Evolutionary conservation across 2,329 filamentous ascomycete genomes (phyloP).

Genomic region (Trichoderma gracile): DNA sequence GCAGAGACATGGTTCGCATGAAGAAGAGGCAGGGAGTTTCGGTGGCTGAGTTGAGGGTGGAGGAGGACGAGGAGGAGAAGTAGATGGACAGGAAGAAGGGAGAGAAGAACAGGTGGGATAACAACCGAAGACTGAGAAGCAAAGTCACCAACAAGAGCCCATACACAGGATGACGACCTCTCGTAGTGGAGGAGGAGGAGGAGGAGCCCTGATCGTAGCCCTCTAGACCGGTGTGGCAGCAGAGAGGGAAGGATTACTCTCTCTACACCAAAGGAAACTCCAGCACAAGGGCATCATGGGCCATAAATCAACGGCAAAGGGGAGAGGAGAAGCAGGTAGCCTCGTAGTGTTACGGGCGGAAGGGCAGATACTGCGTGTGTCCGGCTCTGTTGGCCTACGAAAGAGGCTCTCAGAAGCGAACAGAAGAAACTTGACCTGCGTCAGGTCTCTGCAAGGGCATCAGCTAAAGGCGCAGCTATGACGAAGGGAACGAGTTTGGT

Average conservation of each 20-base stretch:
- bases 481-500: background rate
- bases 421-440: background rate
- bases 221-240: conserved; percentile 15
- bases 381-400: background rate
- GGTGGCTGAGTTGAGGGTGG: background rate
- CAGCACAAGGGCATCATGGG: background rate
- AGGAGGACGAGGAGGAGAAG: conserved; percentile 2
- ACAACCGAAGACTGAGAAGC: too few species aligned
- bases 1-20: conserved; percentile 17
- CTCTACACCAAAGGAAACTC: background rate
- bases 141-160: background rate
- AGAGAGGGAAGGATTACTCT: conserved; percentile 2
- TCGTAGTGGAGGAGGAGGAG: conserved; percentile 1
- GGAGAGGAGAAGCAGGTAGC: background rate
- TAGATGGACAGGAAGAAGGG: conserved; percentile 9
- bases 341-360: conserved; percentile 4
- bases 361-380: background rate
- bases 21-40: background rate
- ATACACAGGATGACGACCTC: conserved; percentile 16
- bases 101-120: background rate
- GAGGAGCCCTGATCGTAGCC: conserved; percentile 20
- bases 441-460: conserved; percentile 16
- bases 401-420: conserved; percentile 1
- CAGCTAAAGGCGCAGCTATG: conserved; percentile 18
- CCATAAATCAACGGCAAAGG: background rate